A percentile compares a stretch with the other conserved stretches of the same genome.
phyloP scores from a whole-genome alignment of 805 yeast genomes.

The Ogataea populi-albae region DNA sequence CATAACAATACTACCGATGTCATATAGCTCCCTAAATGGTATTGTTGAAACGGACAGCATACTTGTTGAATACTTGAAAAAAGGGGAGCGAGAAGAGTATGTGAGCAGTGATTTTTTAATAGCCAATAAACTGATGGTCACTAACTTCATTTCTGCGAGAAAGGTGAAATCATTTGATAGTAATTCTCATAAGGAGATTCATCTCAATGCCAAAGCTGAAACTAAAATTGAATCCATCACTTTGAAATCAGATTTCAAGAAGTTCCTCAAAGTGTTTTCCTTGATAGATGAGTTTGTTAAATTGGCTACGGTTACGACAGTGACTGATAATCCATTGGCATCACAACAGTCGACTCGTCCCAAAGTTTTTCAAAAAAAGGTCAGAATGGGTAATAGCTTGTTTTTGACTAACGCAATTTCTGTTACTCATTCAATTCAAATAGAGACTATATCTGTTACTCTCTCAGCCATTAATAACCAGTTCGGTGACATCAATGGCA shows the following conservation, averaged over 20 bases:
- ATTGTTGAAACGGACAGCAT: slow-evolving; percentile 36
- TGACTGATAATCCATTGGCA: too few species aligned
- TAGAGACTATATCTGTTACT: slow-evolving; percentile 15
- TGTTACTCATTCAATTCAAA: slow-evolving; percentile 10
- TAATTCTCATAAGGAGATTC: slow-evolving; percentile 29
- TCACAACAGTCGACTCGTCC: not conserved
- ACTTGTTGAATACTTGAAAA: slow-evolving; percentile 18
- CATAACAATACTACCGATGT: slow-evolving; percentile 41
- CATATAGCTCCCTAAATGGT: slow-evolving; percentile 37
- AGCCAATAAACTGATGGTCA: slow-evolving; percentile 22
- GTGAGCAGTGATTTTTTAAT: slow-evolving; percentile 19
- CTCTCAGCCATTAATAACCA: slow-evolving; percentile 22
- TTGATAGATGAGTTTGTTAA: slow-evolving; percentile 12
- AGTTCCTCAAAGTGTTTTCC: slow-evolving; percentile 27
- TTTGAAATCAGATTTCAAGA: slow-evolving; percentile 26
- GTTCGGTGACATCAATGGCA: slow-evolving; percentile 34
- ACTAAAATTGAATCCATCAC: slow-evolving; percentile 26
- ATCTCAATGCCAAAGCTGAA: slow-evolving; percentile 14
- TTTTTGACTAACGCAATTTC: slow-evolving; percentile 19
- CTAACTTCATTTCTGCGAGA: not conserved
- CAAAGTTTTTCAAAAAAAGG: slow-evolving; percentile 13
- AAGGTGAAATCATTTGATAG: slow-evolving; percentile 25
- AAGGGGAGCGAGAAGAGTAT: slow-evolving; percentile 3
- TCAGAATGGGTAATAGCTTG: slow-evolving; percentile 26
- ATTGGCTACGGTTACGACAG: too few species aligned